These are phyloP conservation scores for Boletus albobrunnescens DNA, from an alignment of 1,284 basidiomycete genomes.

Conservation along the genomic window DNA sequence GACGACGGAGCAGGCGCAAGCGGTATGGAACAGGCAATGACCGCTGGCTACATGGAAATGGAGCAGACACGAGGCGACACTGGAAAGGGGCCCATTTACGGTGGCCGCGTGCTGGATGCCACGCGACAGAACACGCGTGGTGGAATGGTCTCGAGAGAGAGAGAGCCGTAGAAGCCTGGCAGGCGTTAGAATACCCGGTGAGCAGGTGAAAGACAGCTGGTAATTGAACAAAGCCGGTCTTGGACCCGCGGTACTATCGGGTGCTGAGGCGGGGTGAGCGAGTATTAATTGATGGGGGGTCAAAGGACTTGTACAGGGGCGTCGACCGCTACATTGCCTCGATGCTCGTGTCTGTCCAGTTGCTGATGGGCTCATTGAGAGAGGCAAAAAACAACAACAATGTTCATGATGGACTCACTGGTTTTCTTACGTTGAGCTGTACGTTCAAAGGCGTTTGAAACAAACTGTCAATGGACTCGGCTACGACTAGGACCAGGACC, in stretches of 20 bases:
- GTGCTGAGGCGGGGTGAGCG: neutral
- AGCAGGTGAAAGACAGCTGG: neutral
- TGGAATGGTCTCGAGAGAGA: no score
- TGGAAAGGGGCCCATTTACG: slow-evolving; percentile 20
- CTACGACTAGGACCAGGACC: neutral
- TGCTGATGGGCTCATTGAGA: neutral
- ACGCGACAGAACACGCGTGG: slow-evolving; percentile 18
- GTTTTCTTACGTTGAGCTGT: neutral
- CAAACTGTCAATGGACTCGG: neutral
- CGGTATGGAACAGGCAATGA: slow-evolving; percentile 21
- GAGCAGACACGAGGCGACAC: slow-evolving; percentile 27
- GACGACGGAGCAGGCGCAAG: slow-evolving; percentile 26
- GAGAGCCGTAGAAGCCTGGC: no score
- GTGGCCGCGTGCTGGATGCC: slow-evolving; percentile 10
- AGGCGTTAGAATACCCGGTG: no score
- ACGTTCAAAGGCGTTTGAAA: no score
- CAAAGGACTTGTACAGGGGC: no score
- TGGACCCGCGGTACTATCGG: neutral
- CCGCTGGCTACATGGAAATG: slow-evolving; percentile 18
- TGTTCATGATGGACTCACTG: neutral
- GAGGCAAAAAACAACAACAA: neutral
- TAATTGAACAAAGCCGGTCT: neutral
- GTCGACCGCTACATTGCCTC: neutral
- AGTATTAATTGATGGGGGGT: neutral
- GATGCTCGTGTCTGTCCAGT: neutral